phyloP scores from a whole-genome alignment of 208 protist species.

The Trichomonas gallinae region DNA sequence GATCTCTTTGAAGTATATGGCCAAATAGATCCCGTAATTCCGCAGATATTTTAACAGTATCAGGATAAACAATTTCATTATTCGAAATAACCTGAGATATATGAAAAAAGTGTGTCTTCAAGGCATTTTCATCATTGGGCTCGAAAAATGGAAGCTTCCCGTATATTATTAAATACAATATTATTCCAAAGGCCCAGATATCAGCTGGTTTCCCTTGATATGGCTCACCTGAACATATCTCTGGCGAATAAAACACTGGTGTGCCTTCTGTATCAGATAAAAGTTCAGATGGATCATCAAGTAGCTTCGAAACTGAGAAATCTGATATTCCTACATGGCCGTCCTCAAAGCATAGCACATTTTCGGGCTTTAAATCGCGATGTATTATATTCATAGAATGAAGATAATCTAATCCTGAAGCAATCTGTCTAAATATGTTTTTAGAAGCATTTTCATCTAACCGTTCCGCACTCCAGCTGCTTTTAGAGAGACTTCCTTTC shows the following conservation, averaged over 20 bases:
- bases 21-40: neutral
- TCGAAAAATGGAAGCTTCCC: neutral
- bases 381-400: neutral
- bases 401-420: neutral
- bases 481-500: neutral
- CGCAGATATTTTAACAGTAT: neutral
- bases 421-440: neutral
- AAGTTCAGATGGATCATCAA: neutral
- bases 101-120: neutral
- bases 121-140: neutral
- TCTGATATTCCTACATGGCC: neutral
- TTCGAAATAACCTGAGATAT: neutral
- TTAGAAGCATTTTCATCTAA: neutral
- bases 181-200: neutral
- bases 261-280: neutral
- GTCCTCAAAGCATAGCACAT: neutral
- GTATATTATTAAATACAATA: neutral
- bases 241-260: neutral
- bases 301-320: neutral
- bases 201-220: neutral
- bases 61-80: neutral
- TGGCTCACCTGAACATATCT: neutral
- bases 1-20: neutral
- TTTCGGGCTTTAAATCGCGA: neutral
- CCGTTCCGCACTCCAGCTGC: neutral